Base-by-base conservation (phyloP, 2,329 filamentous ascomycete species). In the Trichophaea hybrida region DNA sequence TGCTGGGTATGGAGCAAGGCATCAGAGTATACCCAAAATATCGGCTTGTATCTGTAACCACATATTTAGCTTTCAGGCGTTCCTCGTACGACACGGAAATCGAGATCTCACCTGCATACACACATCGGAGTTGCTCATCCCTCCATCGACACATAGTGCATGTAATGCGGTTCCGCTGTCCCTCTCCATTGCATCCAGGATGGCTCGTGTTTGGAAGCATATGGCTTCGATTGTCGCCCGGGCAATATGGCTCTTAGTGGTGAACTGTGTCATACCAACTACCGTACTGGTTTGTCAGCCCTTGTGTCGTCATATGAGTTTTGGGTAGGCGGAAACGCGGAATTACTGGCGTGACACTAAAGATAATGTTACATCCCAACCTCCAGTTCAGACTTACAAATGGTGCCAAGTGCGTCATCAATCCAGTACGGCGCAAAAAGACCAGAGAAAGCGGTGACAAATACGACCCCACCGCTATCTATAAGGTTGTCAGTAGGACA, bases 361-460 rank as follows among this genome's bases (percentile, higher is more conserved):
- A 38, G 24, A 34, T 35, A 8, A 17, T 38, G 2, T 13, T 33
- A 3, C 38, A 24, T 24, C 32, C 24, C 24, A 24, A 24, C 24
- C 24, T 24, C 24, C 24, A 3, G 24, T 24, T 24, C 24, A 49
- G 24, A 75, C 78, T 74, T 75, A 83, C 80, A 90, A 59, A 93
- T 81, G 4, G 89, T 94, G 61, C 89, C 89, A 71, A 89, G 85
- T 17, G 88, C 88, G 73, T 94, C 87, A 70, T 94, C 88, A 63
- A 94, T 91, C 89, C 89, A 95, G 73, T 95, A 94, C 0, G 89
- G 89, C 0, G 89, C 89, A 70, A 94, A 94, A 2, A 95, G 78
- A 57, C 89, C 89, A 71, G 85, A 89, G 71, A 95, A 95, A 1
- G 89, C 89, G 2, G 89, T 94, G 61, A 95, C 89, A 68, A 95